A percentile compares a stretch with the other conserved stretches of the same genome.
Conservation (phyloP, 805 yeast species). For the Ogataea wickerhamii region DNA sequence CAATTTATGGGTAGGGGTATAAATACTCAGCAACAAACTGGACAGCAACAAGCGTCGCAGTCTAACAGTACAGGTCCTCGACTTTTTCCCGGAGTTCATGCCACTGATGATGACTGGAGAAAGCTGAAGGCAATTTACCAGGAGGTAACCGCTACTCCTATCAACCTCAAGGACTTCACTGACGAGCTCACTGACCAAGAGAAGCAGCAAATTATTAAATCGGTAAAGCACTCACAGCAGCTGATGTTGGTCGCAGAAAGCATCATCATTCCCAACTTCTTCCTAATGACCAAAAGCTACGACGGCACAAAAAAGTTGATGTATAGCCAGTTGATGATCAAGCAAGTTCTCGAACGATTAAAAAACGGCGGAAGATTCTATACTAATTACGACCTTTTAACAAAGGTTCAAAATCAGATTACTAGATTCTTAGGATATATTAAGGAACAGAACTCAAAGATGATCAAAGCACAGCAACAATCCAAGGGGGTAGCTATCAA, state of each 20-base stretch:
- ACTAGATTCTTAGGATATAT: slow-evolving; percentile 73
- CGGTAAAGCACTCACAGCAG: slow-evolving; percentile 52
- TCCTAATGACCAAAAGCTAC: slow-evolving; percentile 66
- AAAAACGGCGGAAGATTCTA: slow-evolving; percentile 48
- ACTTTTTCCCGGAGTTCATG: slow-evolving; percentile 31
- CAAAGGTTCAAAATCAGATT: slow-evolving; percentile 66
- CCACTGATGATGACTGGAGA: slow-evolving; percentile 61
- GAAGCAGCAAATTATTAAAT: slow-evolving; percentile 55
- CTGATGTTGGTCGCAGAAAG: slow-evolving; percentile 68
- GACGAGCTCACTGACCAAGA: slow-evolving; percentile 58
- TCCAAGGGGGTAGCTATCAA: slow-evolving; percentile 9
- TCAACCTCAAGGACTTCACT: slow-evolving; percentile 65
- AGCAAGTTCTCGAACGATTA: slow-evolving; percentile 68
- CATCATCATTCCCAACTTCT: slow-evolving; percentile 68
- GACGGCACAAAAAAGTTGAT: slow-evolving; percentile 74
- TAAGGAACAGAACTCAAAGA: slow-evolving; percentile 45
- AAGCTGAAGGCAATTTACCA: slow-evolving; percentile 60
- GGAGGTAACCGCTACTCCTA: slow-evolving; percentile 65
- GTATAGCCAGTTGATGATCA: slow-evolving; percentile 75
- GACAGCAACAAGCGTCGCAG: slow-evolving; percentile 13
- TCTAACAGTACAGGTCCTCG: slow-evolving; percentile 21
- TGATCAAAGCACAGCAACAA: slow-evolving; percentile 23
- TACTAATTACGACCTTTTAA: slow-evolving; percentile 70
- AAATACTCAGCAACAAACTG: slow-evolving; percentile 3
- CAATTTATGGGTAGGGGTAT: not conserved